Evolutionary conservation across 2,329 filamentous ascomycete species (phyloP).

Genomic region (Akanthomyces dipterigenus): DNA sequence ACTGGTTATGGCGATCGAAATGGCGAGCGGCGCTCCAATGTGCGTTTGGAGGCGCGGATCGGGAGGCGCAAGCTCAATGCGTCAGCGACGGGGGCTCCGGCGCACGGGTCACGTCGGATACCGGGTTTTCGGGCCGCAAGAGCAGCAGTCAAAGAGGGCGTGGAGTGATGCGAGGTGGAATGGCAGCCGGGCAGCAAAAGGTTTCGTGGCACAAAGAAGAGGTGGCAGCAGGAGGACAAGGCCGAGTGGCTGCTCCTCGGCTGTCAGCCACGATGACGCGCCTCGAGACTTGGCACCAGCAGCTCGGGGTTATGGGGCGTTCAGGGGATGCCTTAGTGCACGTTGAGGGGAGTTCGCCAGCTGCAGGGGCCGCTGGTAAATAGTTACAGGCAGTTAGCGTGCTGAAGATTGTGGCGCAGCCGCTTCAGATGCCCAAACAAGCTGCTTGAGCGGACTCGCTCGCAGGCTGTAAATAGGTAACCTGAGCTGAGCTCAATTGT

Average conservation of each 20-base stretch:
- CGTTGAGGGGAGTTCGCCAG: background rate
- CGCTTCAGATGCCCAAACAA: background rate
- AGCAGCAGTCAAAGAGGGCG: background rate
- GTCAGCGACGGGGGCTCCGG: background rate
- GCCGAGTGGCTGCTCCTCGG: conserved; percentile 2
- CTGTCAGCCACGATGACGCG: conserved; percentile 11
- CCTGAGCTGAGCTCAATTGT: background rate
- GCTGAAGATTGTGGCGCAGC: conserved; percentile 5
- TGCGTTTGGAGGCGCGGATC: background rate
- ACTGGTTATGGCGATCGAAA: background rate
- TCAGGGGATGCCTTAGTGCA: background rate
- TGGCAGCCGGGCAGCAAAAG: background rate
- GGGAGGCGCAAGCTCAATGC: conserved; percentile 1
- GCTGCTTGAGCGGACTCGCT: background rate
- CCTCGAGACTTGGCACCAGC: background rate
- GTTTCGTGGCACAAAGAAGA: conserved; percentile 1
- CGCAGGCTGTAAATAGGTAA: background rate
- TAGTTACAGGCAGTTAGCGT: background rate
- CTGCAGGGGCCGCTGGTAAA: too few relatives aligned
- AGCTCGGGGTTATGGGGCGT: background rate
- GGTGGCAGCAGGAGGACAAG: background rate
- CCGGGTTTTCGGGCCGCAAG: background rate
- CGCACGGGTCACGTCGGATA: background rate
- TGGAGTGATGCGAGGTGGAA: background rate
- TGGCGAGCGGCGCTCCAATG: background rate